Evolutionary conservation across 352 stramenopile genomes (phyloP).

Genomic region (Peronospora belbahrii): DNA sequence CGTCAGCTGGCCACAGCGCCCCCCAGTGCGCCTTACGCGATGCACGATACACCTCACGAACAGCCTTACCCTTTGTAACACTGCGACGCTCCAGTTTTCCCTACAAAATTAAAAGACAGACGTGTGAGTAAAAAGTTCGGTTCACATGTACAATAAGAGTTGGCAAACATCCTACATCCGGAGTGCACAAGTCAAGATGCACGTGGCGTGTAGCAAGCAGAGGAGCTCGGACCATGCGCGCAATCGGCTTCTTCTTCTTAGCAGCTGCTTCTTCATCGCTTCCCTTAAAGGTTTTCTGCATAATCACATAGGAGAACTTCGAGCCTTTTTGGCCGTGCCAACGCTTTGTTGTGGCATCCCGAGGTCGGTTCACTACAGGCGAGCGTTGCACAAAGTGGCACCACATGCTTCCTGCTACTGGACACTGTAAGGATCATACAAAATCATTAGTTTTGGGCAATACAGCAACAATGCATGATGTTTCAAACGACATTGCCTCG

Average conservation of each 20-base stretch:
- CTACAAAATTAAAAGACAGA: conserved; percentile 23
- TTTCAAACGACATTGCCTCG: conserved; percentile 32
- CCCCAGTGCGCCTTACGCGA: conserved; percentile 81
- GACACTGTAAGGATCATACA: conserved; percentile 34
- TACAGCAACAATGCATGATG: background rate
- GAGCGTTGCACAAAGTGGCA: conserved; percentile 84
- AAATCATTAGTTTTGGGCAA: conserved; percentile 2
- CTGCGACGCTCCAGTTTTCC: conserved; percentile 65
- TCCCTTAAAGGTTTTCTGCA: conserved; percentile 50
- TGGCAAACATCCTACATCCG: conserved; percentile 30
- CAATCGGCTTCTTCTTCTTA: conserved; percentile 27
- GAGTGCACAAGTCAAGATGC: conserved; percentile 75
- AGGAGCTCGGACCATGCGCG: conserved; percentile 59
- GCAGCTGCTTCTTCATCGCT: conserved; percentile 20
- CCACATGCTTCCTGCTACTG: conserved; percentile 62
- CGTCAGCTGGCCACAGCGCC: conserved; percentile 59
- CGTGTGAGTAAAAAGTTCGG: conserved; percentile 1
- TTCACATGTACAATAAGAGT: background rate
- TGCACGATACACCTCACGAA: conserved; percentile 76
- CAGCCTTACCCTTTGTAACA: conserved; percentile 66
- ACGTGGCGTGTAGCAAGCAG: conserved; percentile 73
- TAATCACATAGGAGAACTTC: conserved; percentile 82
- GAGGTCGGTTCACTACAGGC: conserved; percentile 61
- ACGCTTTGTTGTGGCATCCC: conserved; percentile 66
- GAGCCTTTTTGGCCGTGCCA: conserved; percentile 79